These are phyloP conservation scores for Phlebopus sp. DNA, from an alignment of 1,284 basidiomycete species.

Conservation along the genomic window DNA sequence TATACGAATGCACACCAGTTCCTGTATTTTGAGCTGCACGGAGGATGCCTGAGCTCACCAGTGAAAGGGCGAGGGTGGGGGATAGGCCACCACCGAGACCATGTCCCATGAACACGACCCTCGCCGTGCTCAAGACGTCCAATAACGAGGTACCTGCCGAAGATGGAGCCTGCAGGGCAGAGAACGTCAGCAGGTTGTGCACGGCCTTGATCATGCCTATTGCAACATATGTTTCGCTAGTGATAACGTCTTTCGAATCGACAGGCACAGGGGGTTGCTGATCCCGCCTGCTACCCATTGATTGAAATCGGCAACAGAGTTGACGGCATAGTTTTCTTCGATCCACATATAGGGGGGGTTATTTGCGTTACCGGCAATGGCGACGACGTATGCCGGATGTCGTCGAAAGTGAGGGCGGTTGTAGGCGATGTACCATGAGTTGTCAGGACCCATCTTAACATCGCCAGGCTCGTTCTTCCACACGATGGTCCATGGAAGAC, in stretches of 20 bases:
- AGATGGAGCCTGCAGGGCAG: background rate
- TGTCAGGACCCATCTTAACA: constrained; percentile 10
- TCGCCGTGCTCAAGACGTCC: constrained; percentile 6
- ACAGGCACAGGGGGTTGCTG: background rate
- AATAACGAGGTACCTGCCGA: constrained; percentile 7
- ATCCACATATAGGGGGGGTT: constrained; percentile 1
- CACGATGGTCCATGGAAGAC: too few relatives aligned
- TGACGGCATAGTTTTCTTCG: constrained; percentile 5
- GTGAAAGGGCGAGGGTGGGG: constrained; percentile 11
- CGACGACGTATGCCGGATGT: constrained; percentile 14
- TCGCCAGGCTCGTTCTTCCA: constrained; percentile 14
- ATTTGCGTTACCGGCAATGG: constrained; percentile 11
- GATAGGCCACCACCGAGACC: constrained; percentile 12
- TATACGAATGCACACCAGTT: too few relatives aligned
- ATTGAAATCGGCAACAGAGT: constrained; percentile 13
- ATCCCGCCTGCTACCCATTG: constrained; percentile 12
- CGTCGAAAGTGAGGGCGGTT: constrained; percentile 13
- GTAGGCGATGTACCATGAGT: constrained; percentile 18
- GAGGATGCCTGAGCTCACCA: constrained; percentile 4
- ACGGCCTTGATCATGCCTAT: background rate
- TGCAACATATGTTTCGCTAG: background rate
- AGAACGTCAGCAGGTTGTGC: constrained; percentile 8
- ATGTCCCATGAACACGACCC: constrained; percentile 12
- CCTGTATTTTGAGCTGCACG: too few relatives aligned
- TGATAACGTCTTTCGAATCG: background rate